Base-by-base conservation (phyloP, 441 rosid genomes). In the Pelargonium myrrhifolium region DNA sequence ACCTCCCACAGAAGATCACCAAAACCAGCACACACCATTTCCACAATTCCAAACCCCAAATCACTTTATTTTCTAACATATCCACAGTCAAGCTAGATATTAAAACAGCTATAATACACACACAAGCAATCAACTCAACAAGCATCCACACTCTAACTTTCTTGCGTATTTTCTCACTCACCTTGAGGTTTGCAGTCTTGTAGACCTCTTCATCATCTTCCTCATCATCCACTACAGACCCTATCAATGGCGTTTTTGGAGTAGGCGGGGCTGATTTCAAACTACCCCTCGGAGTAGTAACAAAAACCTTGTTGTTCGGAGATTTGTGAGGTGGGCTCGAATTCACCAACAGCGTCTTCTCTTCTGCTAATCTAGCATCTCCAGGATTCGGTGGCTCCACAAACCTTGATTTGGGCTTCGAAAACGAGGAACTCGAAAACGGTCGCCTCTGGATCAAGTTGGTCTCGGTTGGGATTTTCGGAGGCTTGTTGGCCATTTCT, bases 341-440 rank as follows among this genome's bases (percentile, higher is more conserved):
- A 39, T 67, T 76, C 26, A 71, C 79, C 12, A 63, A 69, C 17
- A 66, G 65, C 15, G 74, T 71, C 58, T 43, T 53, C 86, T 74
- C 42, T 53, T 81, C 89, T 31, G 69, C 65, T 42, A 47, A 40
- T 28, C 62, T 26, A 15, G 71, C 65, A 81, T 86, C 84, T 58
- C 67, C 47, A n/a, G 75, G 63, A 64, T 35, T 72, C 17, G 84
- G 78, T 67, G 82, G 94, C 39, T 86, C 90, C 24, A 79, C 92
- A 49, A 93, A 90, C 74, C 98, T 85, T 21, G 96, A 90, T 75
- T 87, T 93, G 11, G 92, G 81, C 76, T 85, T 93, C 24, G 89
- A 87, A 79, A 78, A 82, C 65, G 76, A 74, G 5, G 92, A 85
- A 82, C 85, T 79, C 0, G 82, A 22, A 31, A 90, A 18, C 39